Base-by-base conservation (phyloP, 495 filamentous ascomycete genomes). In the Cercophora scortea region DNA sequence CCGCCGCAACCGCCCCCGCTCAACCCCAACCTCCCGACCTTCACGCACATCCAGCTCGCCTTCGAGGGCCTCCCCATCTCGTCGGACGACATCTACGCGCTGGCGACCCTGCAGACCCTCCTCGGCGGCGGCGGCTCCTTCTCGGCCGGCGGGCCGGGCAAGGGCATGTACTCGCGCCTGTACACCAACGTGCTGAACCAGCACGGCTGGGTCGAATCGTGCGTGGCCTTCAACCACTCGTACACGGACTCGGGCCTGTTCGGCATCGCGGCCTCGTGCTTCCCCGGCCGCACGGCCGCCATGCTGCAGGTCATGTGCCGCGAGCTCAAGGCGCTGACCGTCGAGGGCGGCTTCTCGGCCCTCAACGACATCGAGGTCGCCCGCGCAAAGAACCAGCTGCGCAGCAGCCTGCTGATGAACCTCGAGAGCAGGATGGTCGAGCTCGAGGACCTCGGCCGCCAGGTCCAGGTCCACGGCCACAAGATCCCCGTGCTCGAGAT, bases 151-250 rank as follows among this genome's bases (percentile, higher is more conserved):
- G 93, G 93, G 3, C 93, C 93, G 16, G 93, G 93, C 45, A 99
- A 99, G 74, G 93, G 93, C 54, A 97, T 98, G 93, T 97, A 96
- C 73, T 92, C 88, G 15, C 87, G 94, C 6, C 80, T 97, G 32
- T 98, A 95, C 75, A 97, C 90, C 52, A 94, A 96, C 68, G 91
- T 96, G 9, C 82, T 98, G 45, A 98, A 98, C 74, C 93, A 96
- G 68, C 80, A 95, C 72, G 89, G 86, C 46, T 97, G 90, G 90
- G 88, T 98, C 10, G 93, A 98, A 69, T 89, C 81, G 55, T 96
- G 91, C 66, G 80, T 95, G 40, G 84, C 92, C 32, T 96, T 97
- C 79, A 97, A 97, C 71, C 90, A 98, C 70, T 87, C 86, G 47
- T 98, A 97, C 75, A 95, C 89, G 0, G 93, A 98, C 68, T 89